phyloP scores from a whole-genome alignment of 345 rosid species.

The Populus euphratica region DNA sequence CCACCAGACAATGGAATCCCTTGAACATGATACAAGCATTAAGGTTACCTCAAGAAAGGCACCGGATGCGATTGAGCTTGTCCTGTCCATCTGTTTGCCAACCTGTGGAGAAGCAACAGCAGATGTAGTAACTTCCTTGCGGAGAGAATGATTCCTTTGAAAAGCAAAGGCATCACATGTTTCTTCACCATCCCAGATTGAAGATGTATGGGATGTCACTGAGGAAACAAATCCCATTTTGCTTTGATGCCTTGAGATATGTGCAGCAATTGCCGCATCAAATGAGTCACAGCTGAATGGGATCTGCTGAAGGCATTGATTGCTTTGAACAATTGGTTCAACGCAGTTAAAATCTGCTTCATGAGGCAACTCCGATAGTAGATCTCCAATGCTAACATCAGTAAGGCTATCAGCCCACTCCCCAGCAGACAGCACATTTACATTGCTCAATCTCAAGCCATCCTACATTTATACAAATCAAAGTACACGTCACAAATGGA shows the following conservation, averaged over 20 bases:
- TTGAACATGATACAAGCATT: neutral
- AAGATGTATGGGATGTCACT: conserved; percentile 44
- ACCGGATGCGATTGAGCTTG: conserved; percentile 21
- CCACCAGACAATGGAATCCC: conserved; percentile 3
- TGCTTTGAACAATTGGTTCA: conserved; percentile 38
- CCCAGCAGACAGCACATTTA: conserved; percentile 53
- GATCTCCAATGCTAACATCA: conserved; percentile 83
- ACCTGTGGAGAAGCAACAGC: conserved; percentile 29
- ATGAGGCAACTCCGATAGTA: conserved; percentile 68
- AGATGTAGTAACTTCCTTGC: conserved; percentile 34
- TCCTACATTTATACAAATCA: conserved; percentile 33
- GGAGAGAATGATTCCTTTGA: conserved; percentile 34
- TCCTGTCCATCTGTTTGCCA: conserved; percentile 27
- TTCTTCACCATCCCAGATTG: conserved; percentile 97
- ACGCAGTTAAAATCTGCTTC: conserved; percentile 36
- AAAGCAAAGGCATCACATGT: conserved; percentile 96
- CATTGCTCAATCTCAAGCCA: conserved; percentile 34
- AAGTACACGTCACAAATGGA: conserved; percentile 12
- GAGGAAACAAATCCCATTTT: conserved; percentile 41
- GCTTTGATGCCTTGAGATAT: conserved; percentile 72
- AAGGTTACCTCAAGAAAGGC: conserved; percentile 43
- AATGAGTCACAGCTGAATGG: conserved; percentile 90
- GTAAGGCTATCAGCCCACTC: conserved; percentile 98
- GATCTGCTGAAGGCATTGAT: conserved; percentile 52
- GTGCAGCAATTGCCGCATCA: conserved; percentile 98